phyloP scores from a whole-genome alignment of 129 eudicot genomes.

The sunflower (Helianthus annuus) region DNA sequence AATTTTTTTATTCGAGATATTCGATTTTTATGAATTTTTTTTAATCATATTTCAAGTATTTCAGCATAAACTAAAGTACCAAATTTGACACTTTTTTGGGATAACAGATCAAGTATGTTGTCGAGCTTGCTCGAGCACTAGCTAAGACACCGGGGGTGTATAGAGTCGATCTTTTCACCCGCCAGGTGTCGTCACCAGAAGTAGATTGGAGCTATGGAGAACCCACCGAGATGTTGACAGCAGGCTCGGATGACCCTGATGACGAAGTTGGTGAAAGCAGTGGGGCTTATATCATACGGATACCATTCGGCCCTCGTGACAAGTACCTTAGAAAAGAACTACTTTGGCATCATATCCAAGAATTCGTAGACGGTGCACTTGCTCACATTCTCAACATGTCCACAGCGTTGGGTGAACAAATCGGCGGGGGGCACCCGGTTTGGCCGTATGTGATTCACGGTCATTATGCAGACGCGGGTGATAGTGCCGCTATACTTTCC shows the following conservation, averaged over 20 bases:
- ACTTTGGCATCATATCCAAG: slow-evolving; percentile 83
- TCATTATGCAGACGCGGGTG: slow-evolving; percentile 97
- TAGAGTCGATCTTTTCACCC: slow-evolving; percentile 87
- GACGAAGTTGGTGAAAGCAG: slow-evolving; percentile 84
- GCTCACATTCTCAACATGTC: slow-evolving; percentile 94
- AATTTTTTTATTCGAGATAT: neutral
- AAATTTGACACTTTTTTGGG: neutral
- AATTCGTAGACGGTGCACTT: slow-evolving; percentile 91
- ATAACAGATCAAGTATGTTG: slow-evolving; percentile 70
- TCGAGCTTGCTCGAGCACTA: slow-evolving; percentile 89
- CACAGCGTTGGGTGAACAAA: slow-evolving; percentile 78
- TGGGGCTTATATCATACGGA: slow-evolving; percentile 83
- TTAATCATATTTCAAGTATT: neutral
- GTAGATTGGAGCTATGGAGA: slow-evolving; percentile 97
- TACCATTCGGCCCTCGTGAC: slow-evolving; percentile 90
- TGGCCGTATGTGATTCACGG: slow-evolving; percentile 97
- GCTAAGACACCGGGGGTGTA: slow-evolving; percentile 86
- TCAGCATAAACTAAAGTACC: neutral
- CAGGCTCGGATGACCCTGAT: slow-evolving; percentile 63
- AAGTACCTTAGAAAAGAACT: slow-evolving; percentile 73
- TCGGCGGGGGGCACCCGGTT: slow-evolving; percentile 78
- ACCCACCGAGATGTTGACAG: slow-evolving; percentile 90
- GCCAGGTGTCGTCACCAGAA: slow-evolving; percentile 83
- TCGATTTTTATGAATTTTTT: neutral
- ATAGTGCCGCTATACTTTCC: slow-evolving; percentile 92